Base-by-base conservation (phyloP, 2,329 filamentous ascomycete species). In the Madurella fahalii region DNA sequence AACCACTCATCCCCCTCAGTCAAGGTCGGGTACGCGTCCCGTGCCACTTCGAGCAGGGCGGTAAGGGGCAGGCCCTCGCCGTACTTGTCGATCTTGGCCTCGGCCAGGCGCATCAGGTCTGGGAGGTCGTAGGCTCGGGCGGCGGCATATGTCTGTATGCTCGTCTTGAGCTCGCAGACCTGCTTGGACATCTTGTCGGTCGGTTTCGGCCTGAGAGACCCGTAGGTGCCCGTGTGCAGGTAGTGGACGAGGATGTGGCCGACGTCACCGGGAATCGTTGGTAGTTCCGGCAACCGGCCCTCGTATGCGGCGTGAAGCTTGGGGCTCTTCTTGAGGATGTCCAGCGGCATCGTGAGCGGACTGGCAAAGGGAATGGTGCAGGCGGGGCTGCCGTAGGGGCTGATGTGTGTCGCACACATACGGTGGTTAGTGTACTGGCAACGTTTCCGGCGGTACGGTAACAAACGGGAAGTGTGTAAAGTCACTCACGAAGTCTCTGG, bases 221-320 rank as follows among this genome's bases (percentile, higher is more conserved):
- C 57, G 52, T 64, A 64, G 5, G 52, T 60, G 55, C 59, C 61
- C 32, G 63, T 64, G 58, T 64, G 59, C 30, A 64, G 60, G 58
- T 62, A 64, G 56, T 64, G 63, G 12, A 63, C 58, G 30, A 64
- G 57, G 25, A 64, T 59, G 51, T 64, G 63, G 34, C 60, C 61
- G 47, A 64, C 57, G 42, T 59, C 60, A 40, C 62, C 58, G 44
- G 63, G 54, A 47, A 64, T 57, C 31, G 47, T 43, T 4, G 58
- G 54, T 4, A 64, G 61, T 48, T 63, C 63, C 16, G 60, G 60
- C 2, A 59, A 53, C 20, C 59, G 57, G 49, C 37, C 52, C 53
- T 64, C 63, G 25, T 56, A 64, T 46, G 61, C 61, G 18, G 60
- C 58, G 20, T 61, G 58, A 39, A 64, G 63, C 56, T 61, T 64